Evolutionary conservation across 345 rosid genomes (phyloP).

Genomic region (Euphorbia tirucalli): DNA sequence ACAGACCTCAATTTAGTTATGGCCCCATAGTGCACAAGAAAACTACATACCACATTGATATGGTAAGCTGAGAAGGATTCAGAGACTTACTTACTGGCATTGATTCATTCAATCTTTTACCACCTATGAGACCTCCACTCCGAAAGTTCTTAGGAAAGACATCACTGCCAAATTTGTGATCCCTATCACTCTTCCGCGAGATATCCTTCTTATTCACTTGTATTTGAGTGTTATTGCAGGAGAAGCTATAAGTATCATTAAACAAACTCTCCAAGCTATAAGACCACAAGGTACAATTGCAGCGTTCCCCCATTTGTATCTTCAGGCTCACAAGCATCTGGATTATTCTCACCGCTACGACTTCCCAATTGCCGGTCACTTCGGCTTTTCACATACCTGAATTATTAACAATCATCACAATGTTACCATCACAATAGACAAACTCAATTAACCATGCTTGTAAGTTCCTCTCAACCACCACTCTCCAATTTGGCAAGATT

Average conservation of each 20-base stretch:
- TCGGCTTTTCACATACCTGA: constrained; percentile 95
- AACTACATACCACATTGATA: background rate
- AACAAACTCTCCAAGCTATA: constrained; percentile 99
- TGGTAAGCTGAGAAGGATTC: background rate
- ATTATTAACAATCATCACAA: constrained; percentile 17
- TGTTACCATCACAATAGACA: background rate
- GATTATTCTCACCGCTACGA: constrained; percentile 29
- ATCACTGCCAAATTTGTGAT: constrained; percentile 76
- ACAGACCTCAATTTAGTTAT: too few species aligned
- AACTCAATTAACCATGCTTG: background rate
- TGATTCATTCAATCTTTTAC: constrained; percentile 36
- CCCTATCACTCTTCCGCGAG: constrained; percentile 96
- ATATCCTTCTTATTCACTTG: constrained; percentile 63
- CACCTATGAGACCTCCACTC: constrained; percentile 61
- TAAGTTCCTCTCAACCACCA: constrained; percentile 7
- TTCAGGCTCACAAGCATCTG: constrained; percentile 70
- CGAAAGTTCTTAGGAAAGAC: constrained; percentile 86
- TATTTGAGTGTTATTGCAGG: constrained; percentile 41
- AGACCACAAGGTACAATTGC: constrained; percentile 93
- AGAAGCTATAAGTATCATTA: constrained; percentile 74
- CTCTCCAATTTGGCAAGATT: background rate
- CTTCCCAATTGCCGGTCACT: constrained; percentile 68
- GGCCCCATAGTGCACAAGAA: too few species aligned
- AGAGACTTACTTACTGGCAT: constrained; percentile 67
- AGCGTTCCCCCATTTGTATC: constrained; percentile 31